Percentiles rank a stretch among this genome's conserved stretches.
phyloP scores from a whole-genome alignment of 768 basidiomycete genomes.

The Lactarius evosmus region DNA sequence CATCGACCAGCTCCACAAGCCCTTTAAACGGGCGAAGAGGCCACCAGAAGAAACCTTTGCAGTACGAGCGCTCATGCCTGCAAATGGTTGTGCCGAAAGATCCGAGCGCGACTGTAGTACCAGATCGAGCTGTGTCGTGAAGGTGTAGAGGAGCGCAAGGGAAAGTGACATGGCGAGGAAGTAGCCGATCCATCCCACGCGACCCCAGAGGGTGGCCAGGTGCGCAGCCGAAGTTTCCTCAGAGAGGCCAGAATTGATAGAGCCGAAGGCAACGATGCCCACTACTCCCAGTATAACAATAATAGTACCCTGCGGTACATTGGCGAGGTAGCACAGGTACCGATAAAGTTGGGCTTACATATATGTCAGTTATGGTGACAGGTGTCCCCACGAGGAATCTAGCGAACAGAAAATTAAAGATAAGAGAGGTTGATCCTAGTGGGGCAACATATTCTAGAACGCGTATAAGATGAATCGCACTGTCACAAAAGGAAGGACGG shows the following conservation, averaged over 20 bases:
- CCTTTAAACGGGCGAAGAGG: slow-evolving; percentile 37
- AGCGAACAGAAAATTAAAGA: slow-evolving; percentile 97
- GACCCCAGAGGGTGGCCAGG: slow-evolving; percentile 80
- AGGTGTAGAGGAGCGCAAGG: slow-evolving; percentile 62
- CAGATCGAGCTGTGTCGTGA: slow-evolving; percentile 68
- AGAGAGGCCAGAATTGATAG: slow-evolving; percentile 76
- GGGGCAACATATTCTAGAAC: slow-evolving; percentile 89
- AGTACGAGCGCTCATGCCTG: slow-evolving; percentile 39
- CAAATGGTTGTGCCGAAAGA: slow-evolving; percentile 55
- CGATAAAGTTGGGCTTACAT: slow-evolving; percentile 44
- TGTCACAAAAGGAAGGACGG: slow-evolving; percentile 27
- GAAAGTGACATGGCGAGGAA: slow-evolving; percentile 77
- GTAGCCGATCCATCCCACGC: slow-evolving; percentile 86
- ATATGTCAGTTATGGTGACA: slow-evolving; percentile 79
- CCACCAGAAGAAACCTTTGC: slow-evolving; percentile 22
- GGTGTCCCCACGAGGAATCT: slow-evolving; percentile 83
- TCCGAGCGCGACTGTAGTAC: slow-evolving; percentile 71
- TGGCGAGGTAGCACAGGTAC: slow-evolving; percentile 10
- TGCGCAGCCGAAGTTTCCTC: slow-evolving; percentile 69
- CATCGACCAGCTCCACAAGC: slow-evolving; percentile 47
- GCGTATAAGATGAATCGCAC: slow-evolving; percentile 24
- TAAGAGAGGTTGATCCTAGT: slow-evolving; percentile 85
- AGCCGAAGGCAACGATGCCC: slow-evolving; percentile 85
- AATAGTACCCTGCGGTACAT: slow-evolving; percentile 61
- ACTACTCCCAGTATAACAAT: slow-evolving; percentile 81